Conservation (phyloP, 768 basidiomycete species). For the Lactarius pseudohatsudake region DNA sequence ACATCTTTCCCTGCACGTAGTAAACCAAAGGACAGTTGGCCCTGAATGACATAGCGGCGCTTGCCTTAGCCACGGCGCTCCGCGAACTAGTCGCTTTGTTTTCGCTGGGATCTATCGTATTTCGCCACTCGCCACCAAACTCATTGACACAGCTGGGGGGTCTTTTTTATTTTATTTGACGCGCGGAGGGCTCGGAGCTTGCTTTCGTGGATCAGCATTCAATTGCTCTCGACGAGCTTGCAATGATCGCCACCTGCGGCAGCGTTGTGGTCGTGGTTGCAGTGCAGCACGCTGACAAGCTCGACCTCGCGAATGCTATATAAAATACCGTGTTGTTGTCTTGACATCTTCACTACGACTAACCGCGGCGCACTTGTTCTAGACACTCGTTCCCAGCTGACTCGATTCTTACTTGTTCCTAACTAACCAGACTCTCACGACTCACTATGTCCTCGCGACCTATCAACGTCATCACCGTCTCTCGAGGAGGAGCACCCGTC, state of each 20-base stretch:
- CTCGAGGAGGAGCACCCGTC: not conserved
- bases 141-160: not conserved
- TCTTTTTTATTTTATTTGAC: not conserved
- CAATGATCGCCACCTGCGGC: not conserved
- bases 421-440: not conserved
- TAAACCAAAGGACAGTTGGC: not conserved
- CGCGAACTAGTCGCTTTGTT: not conserved
- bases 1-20: not conserved
- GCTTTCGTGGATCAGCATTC: not conserved
- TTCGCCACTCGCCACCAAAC: not conserved
- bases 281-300: not conserved
- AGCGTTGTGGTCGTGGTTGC: not conserved
- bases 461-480: not conserved
- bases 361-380: not conserved
- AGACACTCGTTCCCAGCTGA: not conserved
- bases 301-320: not conserved
- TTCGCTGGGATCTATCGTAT: not conserved
- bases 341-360: not conserved
- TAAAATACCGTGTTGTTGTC: not conserved
- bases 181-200: not conserved
- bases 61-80: not conserved
- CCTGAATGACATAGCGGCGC: not conserved
- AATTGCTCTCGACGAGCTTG: not conserved
- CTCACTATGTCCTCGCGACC: not conserved
- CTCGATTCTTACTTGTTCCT: not conserved